These are phyloP conservation scores for Delitschia confertaspora DNA, from an alignment of 495 filamentous ascomycete species.

Conservation along the genomic window DNA sequence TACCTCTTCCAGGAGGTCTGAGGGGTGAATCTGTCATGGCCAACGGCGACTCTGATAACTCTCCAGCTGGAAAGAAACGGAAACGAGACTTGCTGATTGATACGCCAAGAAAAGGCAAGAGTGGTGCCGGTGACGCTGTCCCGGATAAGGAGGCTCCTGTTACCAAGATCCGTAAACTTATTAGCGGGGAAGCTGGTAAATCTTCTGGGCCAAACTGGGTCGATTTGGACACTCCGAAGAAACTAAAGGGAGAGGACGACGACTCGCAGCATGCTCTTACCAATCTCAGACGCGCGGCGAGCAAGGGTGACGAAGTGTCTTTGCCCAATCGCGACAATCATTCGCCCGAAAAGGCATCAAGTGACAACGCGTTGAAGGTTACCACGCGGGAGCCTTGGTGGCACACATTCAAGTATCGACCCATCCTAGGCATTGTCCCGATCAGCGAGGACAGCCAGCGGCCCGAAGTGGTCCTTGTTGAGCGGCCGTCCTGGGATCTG, in stretches of 20 bases:
- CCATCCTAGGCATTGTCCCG: constrained; percentile 79
- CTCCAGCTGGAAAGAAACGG: constrained; percentile 18
- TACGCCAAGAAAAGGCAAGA: constrained; percentile 8
- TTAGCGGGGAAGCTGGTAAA: constrained; percentile 13
- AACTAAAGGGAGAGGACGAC: constrained; percentile 14
- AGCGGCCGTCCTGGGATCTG: constrained; percentile 77
- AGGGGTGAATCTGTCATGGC: not conserved
- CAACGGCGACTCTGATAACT: not conserved
- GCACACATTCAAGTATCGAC: constrained; percentile 83
- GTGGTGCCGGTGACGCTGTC: constrained; percentile 23
- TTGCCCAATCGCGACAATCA: not conserved
- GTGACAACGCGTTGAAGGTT: too few species aligned
- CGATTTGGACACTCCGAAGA: constrained; percentile 7
- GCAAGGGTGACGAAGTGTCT: constrained; percentile 4
- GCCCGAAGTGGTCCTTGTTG: constrained; percentile 77
- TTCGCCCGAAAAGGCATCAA: too few species aligned
- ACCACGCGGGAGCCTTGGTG: constrained; percentile 45
- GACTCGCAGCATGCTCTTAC: constrained; percentile 8
- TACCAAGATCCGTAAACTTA: constrained; percentile 19
- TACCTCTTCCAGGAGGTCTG: constrained; percentile 39
- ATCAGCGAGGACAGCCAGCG: constrained; percentile 39
- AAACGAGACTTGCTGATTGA: constrained; percentile 13
- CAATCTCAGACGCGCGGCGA: constrained; percentile 10
- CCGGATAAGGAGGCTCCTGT: constrained; percentile 11
- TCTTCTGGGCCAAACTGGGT: constrained; percentile 8